A percentile compares a stretch with the other conserved stretches of the same genome.
Conservation (phyloP, 495 filamentous ascomycete genomes). For the Lentithecium fluviatile region DNA sequence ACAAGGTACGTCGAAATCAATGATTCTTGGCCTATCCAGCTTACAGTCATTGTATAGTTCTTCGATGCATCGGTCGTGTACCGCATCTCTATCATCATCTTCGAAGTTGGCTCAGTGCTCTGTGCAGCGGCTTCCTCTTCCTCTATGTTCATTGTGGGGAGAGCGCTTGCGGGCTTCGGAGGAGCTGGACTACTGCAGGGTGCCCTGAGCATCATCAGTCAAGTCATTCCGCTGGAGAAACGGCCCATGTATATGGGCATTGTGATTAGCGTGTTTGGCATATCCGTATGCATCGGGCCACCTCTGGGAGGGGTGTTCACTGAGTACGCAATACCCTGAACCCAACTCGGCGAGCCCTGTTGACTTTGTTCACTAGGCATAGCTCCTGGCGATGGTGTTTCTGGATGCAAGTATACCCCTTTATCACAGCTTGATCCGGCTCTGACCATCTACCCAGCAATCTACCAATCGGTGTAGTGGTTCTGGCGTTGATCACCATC, state of each 20-base stretch:
- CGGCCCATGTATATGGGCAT: constrained; percentile 11
- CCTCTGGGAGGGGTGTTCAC: constrained; percentile 33
- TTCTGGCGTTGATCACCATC: neutral
- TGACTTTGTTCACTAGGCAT: neutral
- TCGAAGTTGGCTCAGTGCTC: constrained; percentile 47
- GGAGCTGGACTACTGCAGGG: constrained; percentile 8
- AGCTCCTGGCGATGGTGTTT: constrained; percentile 14
- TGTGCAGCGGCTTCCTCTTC: constrained; percentile 47
- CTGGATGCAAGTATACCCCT: neutral
- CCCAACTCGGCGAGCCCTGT: constrained; percentile 36
- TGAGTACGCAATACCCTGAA: constrained; percentile 34
- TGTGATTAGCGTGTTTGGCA: constrained; percentile 35
- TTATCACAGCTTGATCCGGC: too few relatives aligned
- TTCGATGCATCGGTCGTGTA: constrained; percentile 5
- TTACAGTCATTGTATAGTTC: too few relatives aligned
- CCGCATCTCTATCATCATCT: constrained; percentile 40
- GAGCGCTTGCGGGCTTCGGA: constrained; percentile 45
- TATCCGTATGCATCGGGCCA: constrained; percentile 34
- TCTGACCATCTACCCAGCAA: neutral
- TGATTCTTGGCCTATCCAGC: too few relatives aligned
- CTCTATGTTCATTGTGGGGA: constrained; percentile 48
- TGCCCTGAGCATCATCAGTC: neutral
- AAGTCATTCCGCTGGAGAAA: constrained; percentile 1
- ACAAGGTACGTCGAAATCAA: too few relatives aligned
- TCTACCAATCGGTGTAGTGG: neutral